A percentile compares a stretch with the other conserved stretches of the same genome.
phyloP scores from a whole-genome alignment of 2,329 filamentous ascomycete genomes.

The Scolecobasidium constrictum region DNA sequence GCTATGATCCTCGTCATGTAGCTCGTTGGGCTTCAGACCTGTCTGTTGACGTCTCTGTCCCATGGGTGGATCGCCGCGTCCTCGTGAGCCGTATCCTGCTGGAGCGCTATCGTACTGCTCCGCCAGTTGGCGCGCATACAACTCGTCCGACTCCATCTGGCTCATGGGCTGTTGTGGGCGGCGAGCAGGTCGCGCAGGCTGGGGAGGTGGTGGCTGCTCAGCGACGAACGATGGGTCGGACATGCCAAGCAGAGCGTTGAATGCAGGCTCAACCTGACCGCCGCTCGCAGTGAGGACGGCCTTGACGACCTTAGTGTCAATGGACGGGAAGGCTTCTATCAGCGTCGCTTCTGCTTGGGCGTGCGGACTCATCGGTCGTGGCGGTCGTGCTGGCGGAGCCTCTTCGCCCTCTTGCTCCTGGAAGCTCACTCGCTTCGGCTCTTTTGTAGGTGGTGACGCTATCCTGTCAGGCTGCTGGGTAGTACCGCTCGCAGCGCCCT shows the following conservation, averaged over 20 bases:
- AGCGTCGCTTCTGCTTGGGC: constrained; percentile 81
- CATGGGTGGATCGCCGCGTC: constrained; percentile 24
- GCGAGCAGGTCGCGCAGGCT: constrained; percentile 65
- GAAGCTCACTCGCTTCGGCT: constrained; percentile 35
- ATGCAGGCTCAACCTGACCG: constrained; percentile 83
- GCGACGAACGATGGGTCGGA: constrained; percentile 41
- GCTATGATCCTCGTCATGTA: constrained; percentile 56
- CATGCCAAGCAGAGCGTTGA: constrained; percentile 82
- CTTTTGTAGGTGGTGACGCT: constrained; percentile 25
- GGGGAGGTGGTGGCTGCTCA: constrained; percentile 48
- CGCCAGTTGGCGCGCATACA: constrained; percentile 83
- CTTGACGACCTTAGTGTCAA: constrained; percentile 71
- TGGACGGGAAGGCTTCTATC: constrained; percentile 83
- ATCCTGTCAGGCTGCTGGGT: constrained; percentile 27
- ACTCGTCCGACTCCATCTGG: constrained; percentile 83
- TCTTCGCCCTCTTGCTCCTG: constrained; percentile 36
- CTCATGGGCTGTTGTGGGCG: constrained; percentile 50
- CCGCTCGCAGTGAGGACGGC: constrained; percentile 79
- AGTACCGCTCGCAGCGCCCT: constrained; percentile 25
- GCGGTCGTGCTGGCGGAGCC: constrained; percentile 65
- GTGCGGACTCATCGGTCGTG: constrained; percentile 67
- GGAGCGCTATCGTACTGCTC: constrained; percentile 62
- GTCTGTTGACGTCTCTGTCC: constrained; percentile 38
- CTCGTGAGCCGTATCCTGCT: constrained; percentile 21
- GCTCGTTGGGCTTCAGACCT: constrained; percentile 45